A percentile compares a stretch with the other conserved stretches of the same genome.
phyloP scores from a whole-genome alignment of 2,329 filamentous ascomycete species.

The Botrytis pseudocinerea region DNA sequence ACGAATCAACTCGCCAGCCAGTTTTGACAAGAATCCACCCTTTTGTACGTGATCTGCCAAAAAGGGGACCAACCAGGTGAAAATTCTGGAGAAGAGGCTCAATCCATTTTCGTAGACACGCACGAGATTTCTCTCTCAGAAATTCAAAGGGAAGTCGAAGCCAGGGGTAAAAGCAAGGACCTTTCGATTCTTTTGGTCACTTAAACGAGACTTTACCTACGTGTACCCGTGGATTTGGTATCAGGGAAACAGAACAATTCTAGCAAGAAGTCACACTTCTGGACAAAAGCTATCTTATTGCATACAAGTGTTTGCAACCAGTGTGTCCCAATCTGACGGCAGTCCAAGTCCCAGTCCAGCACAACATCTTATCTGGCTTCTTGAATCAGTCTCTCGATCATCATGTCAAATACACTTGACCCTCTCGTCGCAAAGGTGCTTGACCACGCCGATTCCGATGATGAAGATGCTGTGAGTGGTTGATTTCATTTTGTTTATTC shows the following conservation, averaged over 20 bases:
- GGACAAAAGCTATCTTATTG: background rate
- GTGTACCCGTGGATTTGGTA: background rate
- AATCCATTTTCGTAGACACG: background rate
- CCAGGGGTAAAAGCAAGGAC: background rate
- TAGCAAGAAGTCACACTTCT: background rate
- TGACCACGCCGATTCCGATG: slow-evolving; percentile 48
- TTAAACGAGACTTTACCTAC: background rate
- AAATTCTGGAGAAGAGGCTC: slow-evolving; percentile 11
- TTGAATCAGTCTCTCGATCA: background rate
- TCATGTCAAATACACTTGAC: slow-evolving; percentile 43
- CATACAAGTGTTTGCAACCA: slow-evolving; percentile 16
- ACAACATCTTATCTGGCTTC: background rate
- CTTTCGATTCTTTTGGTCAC: background rate
- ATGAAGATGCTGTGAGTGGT: slow-evolving; percentile 51
- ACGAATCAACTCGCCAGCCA: background rate
- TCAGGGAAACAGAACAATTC: background rate
- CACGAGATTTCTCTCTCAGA: no score
- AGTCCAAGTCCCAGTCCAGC: background rate
- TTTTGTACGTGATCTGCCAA: slow-evolving; percentile 9
- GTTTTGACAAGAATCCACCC: slow-evolving; percentile 1
- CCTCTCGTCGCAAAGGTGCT: slow-evolving; percentile 52
- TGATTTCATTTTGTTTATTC: background rate
- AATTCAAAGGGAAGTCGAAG: background rate
- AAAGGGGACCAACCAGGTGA: slow-evolving; percentile 12
- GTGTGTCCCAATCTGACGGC: background rate